Evolutionary conservation across 352 stramenopile genomes (phyloP), one percentile per base, ranked within the genome.

Genomic region (Pythium periplocum): DNA sequence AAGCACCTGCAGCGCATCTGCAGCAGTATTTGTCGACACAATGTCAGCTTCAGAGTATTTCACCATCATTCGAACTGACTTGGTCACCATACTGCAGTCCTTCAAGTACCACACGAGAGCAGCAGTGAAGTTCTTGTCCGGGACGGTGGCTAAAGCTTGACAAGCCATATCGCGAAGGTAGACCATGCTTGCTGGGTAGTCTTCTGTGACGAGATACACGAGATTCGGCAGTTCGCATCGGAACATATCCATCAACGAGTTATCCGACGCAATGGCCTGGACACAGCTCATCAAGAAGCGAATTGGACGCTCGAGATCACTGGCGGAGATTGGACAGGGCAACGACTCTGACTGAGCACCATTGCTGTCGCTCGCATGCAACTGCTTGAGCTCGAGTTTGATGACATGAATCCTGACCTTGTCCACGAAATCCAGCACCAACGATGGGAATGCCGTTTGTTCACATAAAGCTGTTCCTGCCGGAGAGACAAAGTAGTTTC

Each of bases 81-180:
- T 73, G 4, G 64, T 59, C 31, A 93, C 54, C 6, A 69, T 55
- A 48, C 70, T 71, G 48, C 74, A 86, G 45, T 90, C 82, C 45
- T 89, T 69, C 12, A 93, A 58, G 46, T 93, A 90, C 82, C 79
- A 93, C 5, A 86, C 74, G 0, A 90, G 53, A 2, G 66, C 79
- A 6, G 82, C 73, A 46, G 78, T 93, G 52, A 93, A 86, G 43
- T 78, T 87, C 41, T 71, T 74, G 52, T 86, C 72, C 0, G 71
- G 53, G 1, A 89, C 55, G 0, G 67, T 66, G 2, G 63, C 55
- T 7, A 93, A 50, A 0, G 77, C 72, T 39, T 73, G 67, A n/a
- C 54, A 68, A 17, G 66, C 71, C 30, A 71, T 54, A 30, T 83
- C 79, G 12, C 73, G 66, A 17, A 90, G 53, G 55, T 78, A 87